Conservation (phyloP, 768 basidiomycete species). For the Tulasnella sp. region DNA sequence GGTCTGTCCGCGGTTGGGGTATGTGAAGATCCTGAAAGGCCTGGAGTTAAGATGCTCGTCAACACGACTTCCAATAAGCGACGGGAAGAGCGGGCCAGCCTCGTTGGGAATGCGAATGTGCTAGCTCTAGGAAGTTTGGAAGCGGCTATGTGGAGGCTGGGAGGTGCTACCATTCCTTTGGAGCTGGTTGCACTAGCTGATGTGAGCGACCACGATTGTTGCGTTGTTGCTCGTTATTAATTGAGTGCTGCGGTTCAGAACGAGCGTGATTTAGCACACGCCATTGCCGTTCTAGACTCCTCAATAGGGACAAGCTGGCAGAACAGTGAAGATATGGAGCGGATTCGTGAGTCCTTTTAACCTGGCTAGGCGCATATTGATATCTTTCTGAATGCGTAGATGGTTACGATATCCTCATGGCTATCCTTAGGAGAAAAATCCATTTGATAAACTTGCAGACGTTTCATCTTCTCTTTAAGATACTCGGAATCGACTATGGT, state of each 20-base stretch:
- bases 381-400: constrained; percentile 35
- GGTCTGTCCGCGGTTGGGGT: constrained; percentile 18
- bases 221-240: background rate
- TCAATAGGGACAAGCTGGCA: constrained; percentile 79
- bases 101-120: constrained; percentile 45
- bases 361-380: background rate
- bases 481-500: constrained; percentile 74
- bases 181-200: constrained; percentile 66
- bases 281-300: constrained; percentile 63
- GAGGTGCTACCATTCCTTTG: constrained; percentile 66
- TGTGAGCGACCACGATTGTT: constrained; percentile 32
- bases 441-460: constrained; percentile 66
- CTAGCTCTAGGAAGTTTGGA: constrained; percentile 60
- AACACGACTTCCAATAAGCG: background rate
- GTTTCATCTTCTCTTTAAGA: constrained; percentile 77
- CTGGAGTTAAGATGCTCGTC: background rate
- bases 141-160: constrained; percentile 67
- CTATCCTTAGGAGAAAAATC: constrained; percentile 60
- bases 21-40: background rate
- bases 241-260: constrained; percentile 35
- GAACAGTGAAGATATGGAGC: constrained; percentile 91
- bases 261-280: constrained; percentile 62
- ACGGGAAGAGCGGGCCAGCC: background rate
- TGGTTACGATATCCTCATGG: constrained; percentile 79
- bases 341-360: constrained; percentile 47